Evolutionary conservation across 495 filamentous ascomycete species (phyloP).

Genomic region (Tuber magnatum): DNA sequence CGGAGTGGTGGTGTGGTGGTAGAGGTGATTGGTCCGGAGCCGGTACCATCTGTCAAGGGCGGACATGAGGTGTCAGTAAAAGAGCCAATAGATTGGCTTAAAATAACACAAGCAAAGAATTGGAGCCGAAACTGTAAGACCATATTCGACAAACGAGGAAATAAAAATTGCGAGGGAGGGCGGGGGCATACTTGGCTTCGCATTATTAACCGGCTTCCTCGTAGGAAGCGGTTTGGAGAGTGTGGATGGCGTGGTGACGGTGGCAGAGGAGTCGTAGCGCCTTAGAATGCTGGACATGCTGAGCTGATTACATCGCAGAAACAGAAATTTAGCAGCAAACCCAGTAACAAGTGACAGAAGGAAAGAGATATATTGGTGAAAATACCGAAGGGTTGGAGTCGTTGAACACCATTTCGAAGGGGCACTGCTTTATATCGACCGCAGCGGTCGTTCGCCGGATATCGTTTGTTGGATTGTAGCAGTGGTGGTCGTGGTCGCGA

Average conservation of each 20-base stretch:
- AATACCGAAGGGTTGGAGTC: constrained; percentile 34
- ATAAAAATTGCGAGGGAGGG: not conserved
- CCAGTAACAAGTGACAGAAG: constrained; percentile 25
- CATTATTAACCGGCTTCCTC: constrained; percentile 11
- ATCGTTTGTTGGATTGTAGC: constrained; percentile 7
- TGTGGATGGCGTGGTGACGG: constrained; percentile 16
- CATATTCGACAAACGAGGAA: constrained; percentile 6
- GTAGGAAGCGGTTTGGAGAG: constrained; percentile 22
- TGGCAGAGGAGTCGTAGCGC: constrained; percentile 26
- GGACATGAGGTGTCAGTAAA: constrained; percentile 15
- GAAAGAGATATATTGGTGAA: constrained; percentile 9
- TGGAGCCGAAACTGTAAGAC: not conserved
- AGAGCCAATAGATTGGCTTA: constrained; percentile 25
- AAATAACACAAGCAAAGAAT: constrained; percentile 13
- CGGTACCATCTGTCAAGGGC: constrained; percentile 23
- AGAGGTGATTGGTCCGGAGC: constrained; percentile 15
- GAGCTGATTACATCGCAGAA: constrained; percentile 23
- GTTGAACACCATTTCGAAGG: constrained; percentile 35
- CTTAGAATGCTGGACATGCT: constrained; percentile 39
- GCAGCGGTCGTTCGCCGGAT: not conserved
- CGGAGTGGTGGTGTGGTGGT: constrained; percentile 17
- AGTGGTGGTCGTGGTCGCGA: constrained; percentile 10
- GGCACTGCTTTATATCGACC: constrained; percentile 1
- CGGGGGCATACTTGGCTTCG: constrained; percentile 23
- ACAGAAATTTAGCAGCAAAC: not conserved